These are phyloP conservation scores for Clonostachys solani DNA, from an alignment of 2,329 filamentous ascomycete genomes.

Conservation along the genomic window DNA sequence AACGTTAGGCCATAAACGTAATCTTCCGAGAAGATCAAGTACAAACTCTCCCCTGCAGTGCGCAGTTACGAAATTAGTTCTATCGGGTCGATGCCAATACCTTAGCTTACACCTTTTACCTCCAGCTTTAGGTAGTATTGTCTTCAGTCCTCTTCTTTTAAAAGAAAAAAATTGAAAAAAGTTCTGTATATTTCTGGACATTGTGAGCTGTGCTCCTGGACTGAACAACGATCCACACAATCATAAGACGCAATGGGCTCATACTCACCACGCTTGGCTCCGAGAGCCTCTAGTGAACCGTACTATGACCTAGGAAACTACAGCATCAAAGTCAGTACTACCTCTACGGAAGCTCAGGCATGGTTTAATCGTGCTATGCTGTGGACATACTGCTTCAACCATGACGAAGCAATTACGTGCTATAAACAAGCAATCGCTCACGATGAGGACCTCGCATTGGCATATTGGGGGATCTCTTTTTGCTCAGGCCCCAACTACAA, in stretches of 20 bases:
- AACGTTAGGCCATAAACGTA: too few species aligned
- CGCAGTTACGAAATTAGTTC: too few species aligned
- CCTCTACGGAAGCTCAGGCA: slow-evolving; percentile 32
- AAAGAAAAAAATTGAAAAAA: too few species aligned
- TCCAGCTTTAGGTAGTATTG: too few species aligned
- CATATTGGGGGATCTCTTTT: slow-evolving; percentile 50
- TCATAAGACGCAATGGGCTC: slow-evolving; percentile 1
- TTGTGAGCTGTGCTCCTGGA: too few species aligned
- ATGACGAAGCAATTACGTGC: slow-evolving; percentile 48
- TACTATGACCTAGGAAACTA: slow-evolving; percentile 40
- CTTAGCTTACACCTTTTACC: too few species aligned
- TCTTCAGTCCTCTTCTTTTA: too few species aligned
- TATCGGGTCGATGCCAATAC: too few species aligned
- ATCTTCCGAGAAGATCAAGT: too few species aligned
- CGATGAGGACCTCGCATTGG: slow-evolving; percentile 39
- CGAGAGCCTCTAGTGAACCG: slow-evolving; percentile 1
- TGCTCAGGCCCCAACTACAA: slow-evolving; percentile 50
- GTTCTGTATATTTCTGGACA: too few species aligned
- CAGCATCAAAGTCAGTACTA: slow-evolving; percentile 37
- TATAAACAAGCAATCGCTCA: slow-evolving; percentile 38
- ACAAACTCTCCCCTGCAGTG: too few species aligned
- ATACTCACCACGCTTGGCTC: neutral
- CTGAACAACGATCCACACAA: neutral
- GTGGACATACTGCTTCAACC: slow-evolving; percentile 61
- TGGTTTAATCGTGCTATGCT: slow-evolving; percentile 55